These are phyloP conservation scores for Lactarius psammicola DNA, from an alignment of 768 basidiomycete genomes.

Conservation along the genomic window DNA sequence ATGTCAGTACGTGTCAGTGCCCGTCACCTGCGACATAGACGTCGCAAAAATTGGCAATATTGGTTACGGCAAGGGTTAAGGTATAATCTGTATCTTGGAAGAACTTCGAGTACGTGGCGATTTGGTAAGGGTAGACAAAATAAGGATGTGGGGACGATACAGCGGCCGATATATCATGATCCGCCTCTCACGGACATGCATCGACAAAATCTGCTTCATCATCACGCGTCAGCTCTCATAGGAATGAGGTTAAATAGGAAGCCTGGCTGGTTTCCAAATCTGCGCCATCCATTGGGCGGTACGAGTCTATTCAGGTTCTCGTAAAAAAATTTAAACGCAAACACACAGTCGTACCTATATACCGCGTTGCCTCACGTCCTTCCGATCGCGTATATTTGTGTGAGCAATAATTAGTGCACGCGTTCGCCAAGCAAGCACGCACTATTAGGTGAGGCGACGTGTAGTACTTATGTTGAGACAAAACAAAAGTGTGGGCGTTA, in stretches of 20 bases:
- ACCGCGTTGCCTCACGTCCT: background rate
- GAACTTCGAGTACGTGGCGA: background rate
- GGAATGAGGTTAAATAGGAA: background rate
- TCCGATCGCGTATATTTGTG: background rate
- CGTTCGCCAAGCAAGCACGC: background rate
- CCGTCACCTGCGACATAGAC: background rate
- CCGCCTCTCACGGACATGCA: background rate
- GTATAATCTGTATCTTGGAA: no score
- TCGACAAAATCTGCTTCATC: background rate
- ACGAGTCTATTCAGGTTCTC: background rate
- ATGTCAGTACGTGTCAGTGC: no score
- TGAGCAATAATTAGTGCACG: background rate
- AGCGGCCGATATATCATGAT: background rate
- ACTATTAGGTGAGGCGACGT: background rate
- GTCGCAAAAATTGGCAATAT: background rate
- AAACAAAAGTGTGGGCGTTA: no score
- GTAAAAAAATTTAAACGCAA: background rate
- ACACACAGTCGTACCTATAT: background rate
- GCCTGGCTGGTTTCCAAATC: background rate
- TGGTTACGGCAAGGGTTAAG: no score
- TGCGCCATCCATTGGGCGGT: background rate
- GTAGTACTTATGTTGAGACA: background rate
- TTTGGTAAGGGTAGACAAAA: background rate
- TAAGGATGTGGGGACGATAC: background rate
- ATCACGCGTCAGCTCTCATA: background rate